Evolutionary conservation across 495 filamentous ascomycete species (phyloP).

Genomic region (Chaetomidium leptoderma): DNA sequence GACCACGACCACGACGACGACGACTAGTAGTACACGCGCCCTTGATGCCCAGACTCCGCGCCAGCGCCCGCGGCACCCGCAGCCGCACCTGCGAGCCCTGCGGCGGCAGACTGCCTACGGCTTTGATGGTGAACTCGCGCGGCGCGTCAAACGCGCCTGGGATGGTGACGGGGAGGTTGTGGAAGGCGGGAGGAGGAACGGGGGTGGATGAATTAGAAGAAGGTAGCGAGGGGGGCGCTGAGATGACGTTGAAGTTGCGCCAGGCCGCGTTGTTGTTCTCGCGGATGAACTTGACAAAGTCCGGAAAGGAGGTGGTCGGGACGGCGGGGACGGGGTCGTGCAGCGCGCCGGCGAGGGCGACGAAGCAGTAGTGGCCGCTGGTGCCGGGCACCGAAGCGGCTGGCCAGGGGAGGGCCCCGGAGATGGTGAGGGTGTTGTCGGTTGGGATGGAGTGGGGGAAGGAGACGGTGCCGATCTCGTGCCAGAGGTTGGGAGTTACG

Average conservation of each 20-base stretch:
- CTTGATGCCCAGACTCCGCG: neutral
- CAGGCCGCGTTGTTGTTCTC: conserved; percentile 13
- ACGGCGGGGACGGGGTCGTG: neutral
- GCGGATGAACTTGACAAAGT: conserved; percentile 6
- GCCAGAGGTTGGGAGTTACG: conserved; percentile 9
- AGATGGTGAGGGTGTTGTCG: neutral
- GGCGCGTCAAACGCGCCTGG: conserved; percentile 5
- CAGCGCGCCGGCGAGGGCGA: neutral
- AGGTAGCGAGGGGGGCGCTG: too few relatives aligned
- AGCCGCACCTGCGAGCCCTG: neutral
- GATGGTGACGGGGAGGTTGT: neutral
- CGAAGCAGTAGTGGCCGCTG: conserved; percentile 14
- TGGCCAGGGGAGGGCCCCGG: conserved; percentile 11
- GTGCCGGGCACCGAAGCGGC: neutral
- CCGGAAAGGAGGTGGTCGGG: neutral
- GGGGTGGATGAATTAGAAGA: too few relatives aligned
- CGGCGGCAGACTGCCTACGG: neutral
- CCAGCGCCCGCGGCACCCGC: conserved; percentile 2
- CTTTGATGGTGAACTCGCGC: neutral
- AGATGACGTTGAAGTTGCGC: conserved; percentile 8
- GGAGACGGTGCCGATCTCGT: conserved; percentile 4
- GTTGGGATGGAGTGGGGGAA: neutral
- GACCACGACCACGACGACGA: too few relatives aligned
- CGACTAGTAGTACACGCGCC: neutral
- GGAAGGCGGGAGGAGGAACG: too few relatives aligned